Conservation (phyloP, 2,329 filamentous ascomycete genomes). For the Neonectria faginata region DNA sequence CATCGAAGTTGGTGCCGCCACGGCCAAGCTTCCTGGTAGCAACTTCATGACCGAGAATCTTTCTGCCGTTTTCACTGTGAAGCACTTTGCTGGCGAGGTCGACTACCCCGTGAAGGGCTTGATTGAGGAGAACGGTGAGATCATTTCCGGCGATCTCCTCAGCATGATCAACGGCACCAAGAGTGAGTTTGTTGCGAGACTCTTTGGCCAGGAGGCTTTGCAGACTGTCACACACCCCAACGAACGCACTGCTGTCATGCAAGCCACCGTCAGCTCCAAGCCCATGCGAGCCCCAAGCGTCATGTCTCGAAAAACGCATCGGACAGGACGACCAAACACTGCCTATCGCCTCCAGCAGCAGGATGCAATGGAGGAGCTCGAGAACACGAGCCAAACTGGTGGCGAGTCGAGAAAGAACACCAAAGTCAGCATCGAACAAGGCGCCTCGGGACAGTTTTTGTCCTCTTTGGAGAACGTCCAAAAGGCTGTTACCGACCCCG, state of each 20-base stretch:
- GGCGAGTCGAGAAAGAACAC: conserved; percentile 58
- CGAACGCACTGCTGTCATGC: conserved; percentile 90
- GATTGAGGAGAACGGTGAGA: conserved; percentile 94
- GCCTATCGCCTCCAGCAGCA: conserved; percentile 54
- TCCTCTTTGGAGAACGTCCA: conserved; percentile 90
- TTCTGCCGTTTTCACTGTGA: conserved; percentile 85
- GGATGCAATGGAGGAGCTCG: conserved; percentile 60
- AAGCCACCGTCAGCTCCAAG: conserved; percentile 96
- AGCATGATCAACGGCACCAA: conserved; percentile 91
- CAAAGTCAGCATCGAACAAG: conserved; percentile 73
- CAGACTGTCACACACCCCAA: conserved; percentile 94
- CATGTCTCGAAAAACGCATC: conserved; percentile 79
- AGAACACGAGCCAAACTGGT: conserved; percentile 61
- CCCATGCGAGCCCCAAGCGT: conserved; percentile 93
- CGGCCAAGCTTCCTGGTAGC: conserved; percentile 82
- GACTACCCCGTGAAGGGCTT: conserved; percentile 91
- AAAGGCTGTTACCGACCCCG: conserved; percentile 82
- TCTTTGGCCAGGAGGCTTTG: conserved; percentile 96
- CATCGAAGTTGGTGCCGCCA: conserved; percentile 81
- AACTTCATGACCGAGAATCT: conserved; percentile 90
- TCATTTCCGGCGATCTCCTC: conserved; percentile 95
- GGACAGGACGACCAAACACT: conserved; percentile 49
- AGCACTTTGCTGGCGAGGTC: conserved; percentile 96
- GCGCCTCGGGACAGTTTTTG: conserved; percentile 92
- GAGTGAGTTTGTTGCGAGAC: conserved; percentile 86